A percentile compares a stretch with the other conserved stretches of the same genome.
phyloP scores from a whole-genome alignment of 2,329 filamentous ascomycete genomes.

The Cladophialophora psammophila region DNA sequence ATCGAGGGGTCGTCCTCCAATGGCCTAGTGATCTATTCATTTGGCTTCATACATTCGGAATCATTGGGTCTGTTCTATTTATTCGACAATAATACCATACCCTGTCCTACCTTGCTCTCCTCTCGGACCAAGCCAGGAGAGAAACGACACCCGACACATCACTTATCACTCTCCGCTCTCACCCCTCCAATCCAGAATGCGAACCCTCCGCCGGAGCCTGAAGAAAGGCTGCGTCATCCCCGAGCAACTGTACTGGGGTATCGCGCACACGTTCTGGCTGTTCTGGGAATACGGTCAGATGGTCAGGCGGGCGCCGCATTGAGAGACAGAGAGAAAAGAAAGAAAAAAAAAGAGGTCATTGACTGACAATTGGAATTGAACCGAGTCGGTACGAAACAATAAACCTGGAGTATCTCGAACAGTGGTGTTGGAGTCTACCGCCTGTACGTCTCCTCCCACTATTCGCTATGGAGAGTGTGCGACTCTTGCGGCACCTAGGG shows the following conservation, averaged over 20 bases:
- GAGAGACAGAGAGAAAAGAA: neutral
- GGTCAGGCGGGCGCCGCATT: conserved; percentile 5
- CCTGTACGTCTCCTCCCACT: neutral
- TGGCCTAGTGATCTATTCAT: no score
- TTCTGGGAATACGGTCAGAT: conserved; percentile 20
- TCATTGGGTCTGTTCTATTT: no score
- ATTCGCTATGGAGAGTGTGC: neutral
- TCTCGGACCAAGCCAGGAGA: no score
- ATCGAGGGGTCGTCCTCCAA: no score
- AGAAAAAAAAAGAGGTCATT: neutral
- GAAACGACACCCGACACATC: no score
- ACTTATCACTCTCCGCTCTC: neutral
- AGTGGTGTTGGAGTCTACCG: neutral
- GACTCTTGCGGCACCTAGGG: neutral
- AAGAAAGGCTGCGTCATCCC: conserved; percentile 10
- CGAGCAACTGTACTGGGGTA: conserved; percentile 19
- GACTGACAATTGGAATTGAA: neutral
- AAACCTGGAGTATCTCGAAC: neutral
- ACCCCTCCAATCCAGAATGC: neutral
- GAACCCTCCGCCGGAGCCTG: conserved; percentile 13
- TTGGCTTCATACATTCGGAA: no score
- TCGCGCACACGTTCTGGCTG: conserved; percentile 17
- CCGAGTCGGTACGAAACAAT: no score
- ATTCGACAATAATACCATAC: no score
- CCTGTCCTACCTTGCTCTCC: no score